Evolutionary conservation across 2,329 filamentous ascomycete genomes (phyloP), one percentile per base, ranked within the genome.

Genomic region (Fusarium subtropicale): DNA sequence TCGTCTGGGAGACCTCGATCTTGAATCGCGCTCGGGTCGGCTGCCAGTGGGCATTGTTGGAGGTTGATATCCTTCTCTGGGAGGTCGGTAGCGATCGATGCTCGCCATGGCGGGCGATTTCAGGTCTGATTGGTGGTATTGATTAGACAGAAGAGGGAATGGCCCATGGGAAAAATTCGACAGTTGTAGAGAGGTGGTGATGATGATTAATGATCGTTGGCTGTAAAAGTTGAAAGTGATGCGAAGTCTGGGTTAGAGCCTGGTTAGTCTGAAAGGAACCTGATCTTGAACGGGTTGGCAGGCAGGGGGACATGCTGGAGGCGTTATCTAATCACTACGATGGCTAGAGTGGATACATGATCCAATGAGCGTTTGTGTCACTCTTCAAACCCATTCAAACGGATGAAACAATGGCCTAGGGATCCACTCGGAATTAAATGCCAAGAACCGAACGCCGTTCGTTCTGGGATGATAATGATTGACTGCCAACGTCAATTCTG

Each of bases 21-120:
- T 84, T 48, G 85, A 85, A 31, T 79, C 75, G 64, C 80, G 82
- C 44, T 84, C 82, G 59, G 78, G 79, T 70, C 76, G 77, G 69
- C 76, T 75, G 74, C 74, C 79, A 74, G 64, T 78, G 65, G 66
- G 81, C 71, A 85, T 72, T 33, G 78, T 77, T 16, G 87, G 86
- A 57, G 87, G 85, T 71, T 87, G 86, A 69, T 88, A 88, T 68
- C 82, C 82, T 77, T 88, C 87, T 63, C 86, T 82, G 52, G 84
- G 81, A 55, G 86, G 86, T 66, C 86, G 82, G 72, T 89, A 89
- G 75, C 85, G 80, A 76, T 88, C 86, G 77, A 89, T 84, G 76
- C 85, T 88, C 68, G 86, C 87, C 87, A 89, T 89, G 72, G 69
- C 72, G 66, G 66, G 56, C 53, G 53, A 34, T 56, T 48, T 60